Percentiles rank a stretch among this genome's conserved stretches.
Evolutionary conservation across 805 yeast species (phyloP).

Genomic region (Cyberlindnera samutprakarnensis): DNA sequence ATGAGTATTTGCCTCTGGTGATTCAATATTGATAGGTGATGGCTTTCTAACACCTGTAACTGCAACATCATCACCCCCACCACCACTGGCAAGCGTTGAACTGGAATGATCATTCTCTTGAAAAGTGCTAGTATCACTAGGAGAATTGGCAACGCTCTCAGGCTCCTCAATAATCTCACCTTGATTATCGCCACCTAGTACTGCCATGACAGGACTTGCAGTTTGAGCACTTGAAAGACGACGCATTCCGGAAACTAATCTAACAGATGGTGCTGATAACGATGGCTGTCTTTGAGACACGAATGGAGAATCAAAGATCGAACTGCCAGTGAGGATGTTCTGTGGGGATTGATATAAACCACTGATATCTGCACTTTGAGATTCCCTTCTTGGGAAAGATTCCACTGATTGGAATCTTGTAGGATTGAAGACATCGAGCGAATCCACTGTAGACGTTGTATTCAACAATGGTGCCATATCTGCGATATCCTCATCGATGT

Average conservation of each 20-base stretch:
- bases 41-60: no score
- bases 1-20: no score
- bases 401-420: slow-evolving; percentile 23
- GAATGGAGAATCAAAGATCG: neutral
- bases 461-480: slow-evolving; percentile 25
- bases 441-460: slow-evolving; percentile 6
- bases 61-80: no score
- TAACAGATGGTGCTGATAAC: slow-evolving; percentile 1
- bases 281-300: slow-evolving; percentile 1
- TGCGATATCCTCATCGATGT: slow-evolving; percentile 7
- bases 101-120: slow-evolving; percentile 6
- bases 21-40: no score
- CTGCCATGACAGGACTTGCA: slow-evolving; percentile 7
- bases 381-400: slow-evolving; percentile 22
- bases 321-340: slow-evolving; percentile 1
- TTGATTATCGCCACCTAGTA: slow-evolving; percentile 6
- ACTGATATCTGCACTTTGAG: slow-evolving; percentile 30
- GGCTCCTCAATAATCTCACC: slow-evolving; percentile 9
- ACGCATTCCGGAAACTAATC: neutral
- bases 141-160: slow-evolving; percentile 9
- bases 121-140: slow-evolving; percentile 9
- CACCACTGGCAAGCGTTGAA: slow-evolving; percentile 5
- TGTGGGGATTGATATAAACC: slow-evolving; percentile 24
- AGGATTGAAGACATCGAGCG: slow-evolving; percentile 1
- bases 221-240: slow-evolving; percentile 6